phyloP scores from a whole-genome alignment of 768 basidiomycete genomes.

The Lentinula raphanica region DNA sequence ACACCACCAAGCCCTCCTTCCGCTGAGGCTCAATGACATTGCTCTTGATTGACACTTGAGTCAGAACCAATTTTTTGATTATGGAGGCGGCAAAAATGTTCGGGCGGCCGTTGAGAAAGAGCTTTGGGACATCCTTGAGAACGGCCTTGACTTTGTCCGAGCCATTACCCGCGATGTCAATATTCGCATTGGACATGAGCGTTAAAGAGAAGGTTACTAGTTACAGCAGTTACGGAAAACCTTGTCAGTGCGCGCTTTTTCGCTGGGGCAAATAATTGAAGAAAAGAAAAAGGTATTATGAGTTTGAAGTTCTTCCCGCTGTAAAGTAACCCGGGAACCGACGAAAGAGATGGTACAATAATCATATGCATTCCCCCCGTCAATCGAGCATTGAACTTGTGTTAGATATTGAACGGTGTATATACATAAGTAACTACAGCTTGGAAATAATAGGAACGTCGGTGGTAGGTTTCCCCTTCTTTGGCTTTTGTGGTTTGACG shows the following conservation, averaged over 20 bases:
- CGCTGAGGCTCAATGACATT: not conserved
- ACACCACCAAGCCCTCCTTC: not conserved
- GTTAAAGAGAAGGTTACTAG: not conserved
- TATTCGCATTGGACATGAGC: conserved; percentile 1
- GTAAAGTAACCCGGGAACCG: no score
- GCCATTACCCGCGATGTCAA: not conserved
- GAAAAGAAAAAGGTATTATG: no score
- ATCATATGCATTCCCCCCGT: no score
- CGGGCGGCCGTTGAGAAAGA: not conserved
- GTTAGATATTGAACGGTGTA: not conserved
- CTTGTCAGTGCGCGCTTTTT: no score
- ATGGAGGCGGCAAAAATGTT: not conserved
- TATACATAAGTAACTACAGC: not conserved
- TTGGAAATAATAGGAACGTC: not conserved
- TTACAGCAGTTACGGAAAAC: not conserved
- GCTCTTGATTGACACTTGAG: not conserved
- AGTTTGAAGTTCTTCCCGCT: no score
- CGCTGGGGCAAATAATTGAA: no score
- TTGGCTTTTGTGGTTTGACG: conserved; percentile 20
- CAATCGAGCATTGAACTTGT: not conserved
- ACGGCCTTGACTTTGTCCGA: not conserved
- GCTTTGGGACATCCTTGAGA: not conserved
- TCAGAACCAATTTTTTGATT: not conserved
- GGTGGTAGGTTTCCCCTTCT: not conserved
- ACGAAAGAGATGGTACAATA: no score